These are phyloP conservation scores for Pseudonectria foliicola DNA, from an alignment of 2,329 filamentous ascomycete species.

Conservation along the genomic window DNA sequence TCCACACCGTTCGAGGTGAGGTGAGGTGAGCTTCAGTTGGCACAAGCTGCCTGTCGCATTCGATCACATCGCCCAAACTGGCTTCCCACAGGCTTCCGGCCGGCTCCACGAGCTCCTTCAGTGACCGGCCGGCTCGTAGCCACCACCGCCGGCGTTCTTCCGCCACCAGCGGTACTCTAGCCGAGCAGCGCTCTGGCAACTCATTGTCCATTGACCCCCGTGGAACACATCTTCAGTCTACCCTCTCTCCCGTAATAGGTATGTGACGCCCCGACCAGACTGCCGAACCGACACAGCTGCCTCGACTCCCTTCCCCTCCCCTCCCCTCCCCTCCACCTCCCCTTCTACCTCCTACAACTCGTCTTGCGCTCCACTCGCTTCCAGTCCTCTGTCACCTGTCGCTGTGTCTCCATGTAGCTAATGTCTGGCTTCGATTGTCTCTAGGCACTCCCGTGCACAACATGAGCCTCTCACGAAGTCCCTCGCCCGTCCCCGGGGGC, in stretches of 20 bases:
- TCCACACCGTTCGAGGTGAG: too few relatives aligned
- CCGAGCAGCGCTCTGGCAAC: conserved; percentile 24
- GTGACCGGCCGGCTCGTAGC: conserved; percentile 39
- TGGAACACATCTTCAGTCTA: conserved; percentile 18
- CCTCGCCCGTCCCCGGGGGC: conserved; percentile 75
- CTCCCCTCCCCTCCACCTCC: conserved; percentile 2
- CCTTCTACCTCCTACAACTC: conserved; percentile 2
- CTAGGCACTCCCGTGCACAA: conserved; percentile 47
- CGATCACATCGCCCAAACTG: conserved; percentile 35
- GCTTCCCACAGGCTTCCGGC: conserved; percentile 41
- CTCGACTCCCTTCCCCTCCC: conserved; percentile 4
- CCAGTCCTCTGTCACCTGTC: too few relatives aligned
- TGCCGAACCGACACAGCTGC: conserved; percentile 7
- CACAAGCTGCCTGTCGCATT: conserved; percentile 15
- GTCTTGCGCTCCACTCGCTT: conserved; percentile 11
- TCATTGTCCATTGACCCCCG: conserved; percentile 26
- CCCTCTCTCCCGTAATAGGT: conserved; percentile 51
- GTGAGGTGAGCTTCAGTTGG: neutral
- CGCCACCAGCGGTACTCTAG: conserved; percentile 25
- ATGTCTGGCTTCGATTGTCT: conserved; percentile 16
- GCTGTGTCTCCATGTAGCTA: conserved; percentile 11
- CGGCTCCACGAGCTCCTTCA: conserved; percentile 49
- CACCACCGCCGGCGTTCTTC: conserved; percentile 47
- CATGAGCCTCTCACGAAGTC: conserved; percentile 84
- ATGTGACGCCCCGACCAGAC: conserved; percentile 26